Evolutionary conservation across 176 grass and related monocot genomes (phyloP).

Genomic region (Triticum aestivum): DNA sequence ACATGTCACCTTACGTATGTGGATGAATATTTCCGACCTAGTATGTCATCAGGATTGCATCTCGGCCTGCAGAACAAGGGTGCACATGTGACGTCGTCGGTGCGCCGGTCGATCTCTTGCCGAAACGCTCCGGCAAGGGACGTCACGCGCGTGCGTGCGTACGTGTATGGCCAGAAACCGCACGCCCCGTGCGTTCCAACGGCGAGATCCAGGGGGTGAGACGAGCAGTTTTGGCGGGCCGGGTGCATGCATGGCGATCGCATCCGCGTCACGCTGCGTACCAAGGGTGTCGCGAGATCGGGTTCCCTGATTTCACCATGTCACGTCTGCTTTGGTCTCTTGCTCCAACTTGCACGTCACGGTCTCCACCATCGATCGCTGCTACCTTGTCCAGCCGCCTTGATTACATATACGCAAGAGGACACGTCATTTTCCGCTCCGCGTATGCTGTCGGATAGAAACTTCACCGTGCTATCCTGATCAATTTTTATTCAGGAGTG

Average conservation of each 20-base stretch:
- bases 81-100: background rate
- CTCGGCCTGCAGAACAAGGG: background rate
- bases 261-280: background rate
- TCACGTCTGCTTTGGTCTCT: background rate
- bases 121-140: background rate
- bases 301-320: background rate
- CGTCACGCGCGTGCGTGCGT: background rate
- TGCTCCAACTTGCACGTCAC: background rate
- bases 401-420: background rate
- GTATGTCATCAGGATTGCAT: background rate
- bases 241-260: background rate
- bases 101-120: constrained; percentile 33
- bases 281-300: background rate
- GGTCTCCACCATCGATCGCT: background rate
- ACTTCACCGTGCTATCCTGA: background rate
- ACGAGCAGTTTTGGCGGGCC: background rate
- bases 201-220: too few relatives aligned
- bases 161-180: background rate
- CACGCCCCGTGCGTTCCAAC: too few relatives aligned
- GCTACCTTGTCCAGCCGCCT: background rate
- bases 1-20: background rate
- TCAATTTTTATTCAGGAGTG: background rate
- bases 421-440: background rate
- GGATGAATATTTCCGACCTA: background rate
- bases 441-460: background rate